These are phyloP conservation scores for Phytopythium oedochilum DNA, from an alignment of 352 stramenopile genomes.

Conservation along the genomic window DNA sequence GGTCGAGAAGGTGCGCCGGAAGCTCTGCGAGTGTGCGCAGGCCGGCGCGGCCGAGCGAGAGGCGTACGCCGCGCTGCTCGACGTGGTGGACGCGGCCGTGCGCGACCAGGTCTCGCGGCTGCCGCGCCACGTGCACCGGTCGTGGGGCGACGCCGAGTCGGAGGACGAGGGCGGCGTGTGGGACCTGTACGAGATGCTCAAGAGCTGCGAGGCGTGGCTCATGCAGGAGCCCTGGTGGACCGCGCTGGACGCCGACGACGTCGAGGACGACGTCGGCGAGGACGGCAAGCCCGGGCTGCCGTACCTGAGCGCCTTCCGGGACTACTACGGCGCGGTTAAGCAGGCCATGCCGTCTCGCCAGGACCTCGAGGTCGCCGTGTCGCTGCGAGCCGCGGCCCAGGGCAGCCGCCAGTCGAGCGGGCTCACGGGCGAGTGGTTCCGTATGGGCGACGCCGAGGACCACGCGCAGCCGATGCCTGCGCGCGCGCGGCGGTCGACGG, in stretches of 20 bases:
- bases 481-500: constrained; percentile 18
- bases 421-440: constrained; percentile 45
- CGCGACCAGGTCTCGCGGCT: constrained; percentile 35
- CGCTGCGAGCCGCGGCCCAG: constrained; percentile 37
- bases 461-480: constrained; percentile 24
- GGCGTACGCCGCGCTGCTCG: constrained; percentile 40
- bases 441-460: constrained; percentile 34
- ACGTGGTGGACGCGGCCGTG: constrained; percentile 41
- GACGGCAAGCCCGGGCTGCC: constrained; percentile 29
- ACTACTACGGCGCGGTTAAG: constrained; percentile 43
- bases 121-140: constrained; percentile 34
- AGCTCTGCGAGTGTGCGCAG: constrained; percentile 39
- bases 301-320: constrained; percentile 39
- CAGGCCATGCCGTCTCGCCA: constrained; percentile 32
- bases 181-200: constrained; percentile 56
- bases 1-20: constrained; percentile 41
- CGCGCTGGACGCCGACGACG: constrained; percentile 36
- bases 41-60: constrained; percentile 26
- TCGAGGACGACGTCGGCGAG: constrained; percentile 25
- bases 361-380: constrained; percentile 36
- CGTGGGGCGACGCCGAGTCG: constrained; percentile 25
- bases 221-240: constrained; percentile 53
- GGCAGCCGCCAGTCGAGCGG: constrained; percentile 21
- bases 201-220: constrained; percentile 51
- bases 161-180: constrained; percentile 34